Conservation (phyloP, 2,329 filamentous ascomycete species). For the Dothiorella sarmentorum region DNA sequence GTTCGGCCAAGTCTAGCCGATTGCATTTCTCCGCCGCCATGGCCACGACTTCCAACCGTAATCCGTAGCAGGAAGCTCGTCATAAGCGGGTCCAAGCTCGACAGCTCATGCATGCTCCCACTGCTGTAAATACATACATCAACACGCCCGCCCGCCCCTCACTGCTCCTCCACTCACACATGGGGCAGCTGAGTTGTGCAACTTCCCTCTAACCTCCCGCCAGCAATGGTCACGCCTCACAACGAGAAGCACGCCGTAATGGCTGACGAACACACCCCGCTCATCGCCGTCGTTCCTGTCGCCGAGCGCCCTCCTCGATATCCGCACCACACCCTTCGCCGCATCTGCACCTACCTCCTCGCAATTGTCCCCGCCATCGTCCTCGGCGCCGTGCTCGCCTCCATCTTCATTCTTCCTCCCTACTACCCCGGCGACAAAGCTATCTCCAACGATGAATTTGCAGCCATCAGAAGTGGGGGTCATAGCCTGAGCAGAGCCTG, state of each 20-base stretch:
- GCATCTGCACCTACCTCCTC: constrained; percentile 62
- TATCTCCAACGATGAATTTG: constrained; percentile 22
- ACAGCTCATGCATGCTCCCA: neutral
- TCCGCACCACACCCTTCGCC: constrained; percentile 57
- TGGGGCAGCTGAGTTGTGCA: constrained; percentile 12
- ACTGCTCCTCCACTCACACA: constrained; percentile 9
- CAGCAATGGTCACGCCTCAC: constrained; percentile 4
- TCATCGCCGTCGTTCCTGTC: constrained; percentile 61
- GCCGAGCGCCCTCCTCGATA: constrained; percentile 51
- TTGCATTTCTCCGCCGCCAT: constrained; percentile 3
- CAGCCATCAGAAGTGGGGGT: constrained; percentile 22
- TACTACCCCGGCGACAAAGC: constrained; percentile 31
- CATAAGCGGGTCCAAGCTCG: constrained; percentile 13
- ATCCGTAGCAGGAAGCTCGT: constrained; percentile 7
- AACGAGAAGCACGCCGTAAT: constrained; percentile 29
- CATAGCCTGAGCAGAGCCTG: constrained; percentile 35
- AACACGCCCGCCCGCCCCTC: neutral
- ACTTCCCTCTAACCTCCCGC: neutral
- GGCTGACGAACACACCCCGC: constrained; percentile 60
- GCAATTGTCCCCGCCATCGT: constrained; percentile 37
- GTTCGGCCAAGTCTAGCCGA: constrained; percentile 6
- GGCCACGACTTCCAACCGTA: neutral
- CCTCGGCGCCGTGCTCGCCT: constrained; percentile 36
- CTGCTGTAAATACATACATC: too few species aligned
- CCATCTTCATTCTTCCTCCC: constrained; percentile 37